A percentile compares a stretch with the other conserved stretches of the same genome.
These are phyloP conservation scores for Cystobasidiaceae sp. DNA, from an alignment of 1,284 basidiomycete species.

Conservation along the genomic window DNA sequence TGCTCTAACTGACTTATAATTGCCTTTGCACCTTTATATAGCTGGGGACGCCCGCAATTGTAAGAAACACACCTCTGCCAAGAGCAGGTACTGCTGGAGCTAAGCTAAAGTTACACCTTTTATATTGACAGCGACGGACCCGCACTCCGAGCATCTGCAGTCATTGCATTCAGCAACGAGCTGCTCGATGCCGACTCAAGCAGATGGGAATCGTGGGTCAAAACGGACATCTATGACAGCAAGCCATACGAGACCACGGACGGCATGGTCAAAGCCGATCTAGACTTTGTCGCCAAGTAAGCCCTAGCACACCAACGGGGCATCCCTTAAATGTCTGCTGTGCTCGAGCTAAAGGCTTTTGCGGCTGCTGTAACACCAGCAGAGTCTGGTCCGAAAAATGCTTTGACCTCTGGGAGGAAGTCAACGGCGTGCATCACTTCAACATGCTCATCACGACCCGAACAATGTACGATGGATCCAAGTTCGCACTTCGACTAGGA, in stretches of 20 bases:
- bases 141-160: slow-evolving; percentile 49
- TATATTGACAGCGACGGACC: slow-evolving; percentile 49
- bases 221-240: slow-evolving; percentile 46
- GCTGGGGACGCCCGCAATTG: slow-evolving; percentile 52
- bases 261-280: slow-evolving; percentile 51
- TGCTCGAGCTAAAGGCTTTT: slow-evolving; percentile 43
- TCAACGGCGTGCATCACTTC: slow-evolving; percentile 51
- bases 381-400: slow-evolving; percentile 39
- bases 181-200: slow-evolving; percentile 45
- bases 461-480: slow-evolving; percentile 48
- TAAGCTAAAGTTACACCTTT: background rate
- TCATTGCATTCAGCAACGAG: slow-evolving; percentile 49
- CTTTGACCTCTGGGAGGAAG: slow-evolving; percentile 39
- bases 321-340: background rate
- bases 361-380: background rate
- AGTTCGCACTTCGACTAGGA: slow-evolving; percentile 45
- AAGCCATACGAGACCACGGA: slow-evolving; percentile 37
- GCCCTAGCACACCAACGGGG: no score
- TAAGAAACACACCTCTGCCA: slow-evolving; percentile 21
- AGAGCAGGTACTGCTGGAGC: background rate
- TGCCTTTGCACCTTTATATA: slow-evolving; percentile 36
- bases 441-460: slow-evolving; percentile 47
- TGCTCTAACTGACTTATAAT: background rate
- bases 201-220: slow-evolving; percentile 46
- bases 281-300: slow-evolving; percentile 50